A percentile compares a stretch with the other conserved stretches of the same genome.
Evolutionary conservation across 495 filamentous ascomycete genomes (phyloP).

Genomic region (Neurospora sp.): DNA sequence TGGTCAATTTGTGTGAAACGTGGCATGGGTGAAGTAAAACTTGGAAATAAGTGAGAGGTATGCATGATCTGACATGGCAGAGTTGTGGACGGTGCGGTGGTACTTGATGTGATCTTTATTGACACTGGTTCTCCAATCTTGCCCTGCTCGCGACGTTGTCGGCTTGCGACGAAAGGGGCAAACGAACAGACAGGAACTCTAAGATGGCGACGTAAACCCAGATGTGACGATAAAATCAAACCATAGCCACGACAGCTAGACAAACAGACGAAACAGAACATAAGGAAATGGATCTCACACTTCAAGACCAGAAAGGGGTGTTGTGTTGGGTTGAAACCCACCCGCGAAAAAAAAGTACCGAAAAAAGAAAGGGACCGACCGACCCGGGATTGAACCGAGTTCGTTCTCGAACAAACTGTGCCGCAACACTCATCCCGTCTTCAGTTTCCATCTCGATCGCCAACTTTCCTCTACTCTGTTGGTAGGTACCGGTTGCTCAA

Average conservation of each 20-base stretch:
- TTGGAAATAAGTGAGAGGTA: not conserved
- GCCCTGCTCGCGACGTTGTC: not conserved
- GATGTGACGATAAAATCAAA: not conserved
- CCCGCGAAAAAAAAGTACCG: not conserved
- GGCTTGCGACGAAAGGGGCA: not conserved
- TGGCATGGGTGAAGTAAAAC: not conserved
- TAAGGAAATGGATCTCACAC: not conserved
- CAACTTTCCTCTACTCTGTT: not conserved
- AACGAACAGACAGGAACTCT: not conserved
- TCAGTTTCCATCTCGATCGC: not conserved
- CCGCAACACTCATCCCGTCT: not conserved
- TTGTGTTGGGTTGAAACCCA: not conserved
- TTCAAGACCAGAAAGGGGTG: not conserved
- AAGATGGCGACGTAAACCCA: not conserved
- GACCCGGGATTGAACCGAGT: not conserved
- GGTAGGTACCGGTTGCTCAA: not conserved
- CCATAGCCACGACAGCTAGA: not conserved
- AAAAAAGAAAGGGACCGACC: not conserved
- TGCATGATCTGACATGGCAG: not conserved
- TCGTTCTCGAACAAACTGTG: not conserved
- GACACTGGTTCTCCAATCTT: not conserved
- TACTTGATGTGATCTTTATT: too few species aligned
- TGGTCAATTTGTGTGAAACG: not conserved
- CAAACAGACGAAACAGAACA: not conserved
- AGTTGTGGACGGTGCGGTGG: too few species aligned